Conservation (phyloP, 805 yeast genomes). For the Scheffersomyces amazonensis region DNA sequence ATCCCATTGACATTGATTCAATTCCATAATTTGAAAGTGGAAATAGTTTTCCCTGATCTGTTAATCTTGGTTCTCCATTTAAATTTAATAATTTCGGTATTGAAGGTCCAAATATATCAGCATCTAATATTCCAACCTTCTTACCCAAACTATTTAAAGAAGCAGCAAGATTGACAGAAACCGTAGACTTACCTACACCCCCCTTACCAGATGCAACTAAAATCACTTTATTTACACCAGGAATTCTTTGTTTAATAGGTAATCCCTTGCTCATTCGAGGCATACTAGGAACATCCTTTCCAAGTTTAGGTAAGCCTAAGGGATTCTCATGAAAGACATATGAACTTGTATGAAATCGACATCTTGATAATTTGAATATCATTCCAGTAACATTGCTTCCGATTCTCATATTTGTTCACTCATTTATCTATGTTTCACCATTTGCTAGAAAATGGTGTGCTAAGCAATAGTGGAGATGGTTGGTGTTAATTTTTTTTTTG, state of each 20-base stretch:
- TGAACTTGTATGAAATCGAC: not conserved
- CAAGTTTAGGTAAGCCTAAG: slow-evolving; percentile 32
- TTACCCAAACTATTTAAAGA: slow-evolving; percentile 53
- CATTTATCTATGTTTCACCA: too few species aligned
- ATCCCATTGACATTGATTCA: slow-evolving; percentile 89
- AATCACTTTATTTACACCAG: slow-evolving; percentile 59
- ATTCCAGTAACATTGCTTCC: too few species aligned
- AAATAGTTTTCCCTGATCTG: slow-evolving; percentile 49
- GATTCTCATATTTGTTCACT: too few species aligned
- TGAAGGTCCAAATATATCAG: slow-evolving; percentile 84
- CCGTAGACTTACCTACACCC: slow-evolving; percentile 81
- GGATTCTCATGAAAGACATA: slow-evolving; percentile 34
- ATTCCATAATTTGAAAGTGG: slow-evolving; percentile 75
- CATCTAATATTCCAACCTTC: slow-evolving; percentile 69
- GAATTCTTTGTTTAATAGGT: slow-evolving; percentile 53
- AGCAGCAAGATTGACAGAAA: slow-evolving; percentile 65
- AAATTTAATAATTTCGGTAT: slow-evolving; percentile 71
- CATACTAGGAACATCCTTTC: slow-evolving; percentile 17
- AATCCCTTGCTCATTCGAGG: slow-evolving; percentile 46
- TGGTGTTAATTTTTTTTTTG: too few species aligned
- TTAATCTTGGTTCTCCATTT: slow-evolving; percentile 64
- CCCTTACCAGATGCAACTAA: slow-evolving; percentile 78
- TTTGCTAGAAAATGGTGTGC: too few species aligned
- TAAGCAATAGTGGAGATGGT: too few species aligned
- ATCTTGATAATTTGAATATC: too few species aligned